Evolutionary conservation across 371 early-diverging fungal genomes (phyloP), one percentile per base, ranked within the genome.

Genomic region (Nematocida sp.): DNA sequence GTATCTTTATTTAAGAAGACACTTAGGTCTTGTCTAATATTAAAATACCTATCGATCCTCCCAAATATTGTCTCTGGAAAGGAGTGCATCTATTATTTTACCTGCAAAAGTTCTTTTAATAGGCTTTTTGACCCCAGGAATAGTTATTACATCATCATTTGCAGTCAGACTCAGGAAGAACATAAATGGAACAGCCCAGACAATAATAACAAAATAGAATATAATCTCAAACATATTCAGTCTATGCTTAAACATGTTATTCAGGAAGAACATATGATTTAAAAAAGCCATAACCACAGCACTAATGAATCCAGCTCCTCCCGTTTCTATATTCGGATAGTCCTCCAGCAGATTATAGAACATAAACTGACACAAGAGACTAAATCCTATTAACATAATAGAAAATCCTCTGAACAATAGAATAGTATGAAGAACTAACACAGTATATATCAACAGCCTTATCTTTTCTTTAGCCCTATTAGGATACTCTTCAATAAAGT

Each of bases 101-200:
- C 78, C 43, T 58, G 76, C 32, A 53, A 63, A 27, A 74, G 79
- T 66, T 57, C 63, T 53, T 47, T 51, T n/a, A 27, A 70, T 70
- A 0, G 74, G 74, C 48, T 75, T 67, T 32, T 61, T 78, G 19
- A 57, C 74, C 11, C 75, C 70, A 46, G 60, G 65, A 1, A 78
- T 53, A 34, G 66, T 25, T 23, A 84, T 53, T 2, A 65, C 53
- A 17, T 81, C 79, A 47, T 84, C 84, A 60, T 79, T 80, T 32
- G 82, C 84, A 49, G 80, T 82, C 11, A 84, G 49, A 53, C 77
- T 78, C 23, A 84, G 63, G 61, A 82, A 82, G 77, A 84, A 81
- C 25, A 79, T 67, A 40, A 84, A 79, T 0, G 84, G 84, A 0
- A 80, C 79, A 2, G 66, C 34, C 84, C 84, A 84, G 1, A 84